Conservation (phyloP, 139 green algal genomes). For the Chlamydomonas incerta region DNA sequence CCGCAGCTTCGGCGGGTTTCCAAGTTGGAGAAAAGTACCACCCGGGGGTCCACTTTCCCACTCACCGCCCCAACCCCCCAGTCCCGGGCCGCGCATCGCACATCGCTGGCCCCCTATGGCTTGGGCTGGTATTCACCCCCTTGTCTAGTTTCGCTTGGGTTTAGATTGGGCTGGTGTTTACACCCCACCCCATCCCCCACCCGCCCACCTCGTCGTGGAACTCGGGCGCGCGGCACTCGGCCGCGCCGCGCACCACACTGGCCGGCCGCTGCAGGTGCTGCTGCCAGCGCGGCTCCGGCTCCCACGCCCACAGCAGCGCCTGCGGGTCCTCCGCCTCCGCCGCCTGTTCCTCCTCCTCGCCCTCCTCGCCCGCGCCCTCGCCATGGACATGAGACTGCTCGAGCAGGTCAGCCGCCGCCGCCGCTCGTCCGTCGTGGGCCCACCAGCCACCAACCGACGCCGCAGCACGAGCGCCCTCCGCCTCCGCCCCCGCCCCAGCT, state of each 20-base stretch:
- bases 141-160: neutral
- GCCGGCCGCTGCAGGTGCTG: slow-evolving; percentile 30
- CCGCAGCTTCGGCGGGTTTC: too few species aligned
- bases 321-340: neutral
- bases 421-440: too few species aligned
- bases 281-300: slow-evolving; percentile 36
- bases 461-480: neutral
- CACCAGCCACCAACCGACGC: neutral
- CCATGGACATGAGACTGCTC: too few species aligned
- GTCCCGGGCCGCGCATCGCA: too few species aligned
- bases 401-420: too few species aligned
- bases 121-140: neutral
- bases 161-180: neutral
- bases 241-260: neutral
- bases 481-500: too few species aligned
- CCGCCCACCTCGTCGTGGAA: slow-evolving; percentile 33
- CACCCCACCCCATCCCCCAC: neutral
- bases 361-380: too few species aligned
- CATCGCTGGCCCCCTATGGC: too few species aligned
- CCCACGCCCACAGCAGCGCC: slow-evolving; percentile 1
- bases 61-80: too few species aligned
- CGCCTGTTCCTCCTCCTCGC: neutral
- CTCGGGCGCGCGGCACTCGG: slow-evolving; percentile 23
- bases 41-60: too few species aligned
- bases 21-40: too few species aligned